Evolutionary conservation across 148 eudicot genomes (phyloP).

Genomic region (Rhododendron molle): DNA sequence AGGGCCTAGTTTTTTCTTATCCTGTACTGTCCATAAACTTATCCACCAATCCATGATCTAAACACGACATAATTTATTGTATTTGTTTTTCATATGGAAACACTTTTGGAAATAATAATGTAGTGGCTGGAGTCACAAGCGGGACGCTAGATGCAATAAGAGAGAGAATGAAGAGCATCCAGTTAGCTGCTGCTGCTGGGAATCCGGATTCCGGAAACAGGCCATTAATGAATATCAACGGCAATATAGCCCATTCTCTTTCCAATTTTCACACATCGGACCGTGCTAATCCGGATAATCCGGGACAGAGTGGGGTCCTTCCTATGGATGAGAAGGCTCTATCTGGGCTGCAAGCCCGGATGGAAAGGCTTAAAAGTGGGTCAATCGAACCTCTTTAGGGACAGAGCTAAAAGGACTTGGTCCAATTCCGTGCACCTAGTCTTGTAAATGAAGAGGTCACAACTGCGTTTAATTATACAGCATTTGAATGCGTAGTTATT

Average conservation of each 20-base stretch:
- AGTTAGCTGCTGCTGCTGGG: conserved; percentile 64
- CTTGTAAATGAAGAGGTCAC: conserved; percentile 23
- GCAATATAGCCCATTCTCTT: conserved; percentile 32
- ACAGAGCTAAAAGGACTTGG: not conserved
- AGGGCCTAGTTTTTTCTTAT: not conserved
- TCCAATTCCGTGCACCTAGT: conserved; percentile 2
- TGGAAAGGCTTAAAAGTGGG: conserved; percentile 96
- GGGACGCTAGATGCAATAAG: conserved; percentile 89
- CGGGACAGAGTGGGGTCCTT: conserved; percentile 56
- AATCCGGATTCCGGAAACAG: conserved; percentile 56
- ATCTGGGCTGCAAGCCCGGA: conserved; percentile 95
- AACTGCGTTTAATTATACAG: not conserved
- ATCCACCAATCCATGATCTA: not conserved
- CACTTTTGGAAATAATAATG: not conserved
- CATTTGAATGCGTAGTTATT: not conserved
- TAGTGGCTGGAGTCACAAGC: conserved; percentile 41
- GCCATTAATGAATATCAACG: conserved; percentile 55
- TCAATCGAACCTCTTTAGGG: conserved; percentile 65
- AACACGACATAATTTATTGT: not conserved
- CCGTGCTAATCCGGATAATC: conserved; percentile 34
- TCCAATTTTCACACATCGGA: conserved; percentile 35
- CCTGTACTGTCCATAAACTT: not conserved
- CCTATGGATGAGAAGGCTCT: conserved; percentile 97
- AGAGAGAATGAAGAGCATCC: conserved; percentile 95
- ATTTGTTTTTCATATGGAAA: not conserved